Evolutionary conservation across 2,329 filamentous ascomycete genomes (phyloP).

Genomic region (Nemania sp.): DNA sequence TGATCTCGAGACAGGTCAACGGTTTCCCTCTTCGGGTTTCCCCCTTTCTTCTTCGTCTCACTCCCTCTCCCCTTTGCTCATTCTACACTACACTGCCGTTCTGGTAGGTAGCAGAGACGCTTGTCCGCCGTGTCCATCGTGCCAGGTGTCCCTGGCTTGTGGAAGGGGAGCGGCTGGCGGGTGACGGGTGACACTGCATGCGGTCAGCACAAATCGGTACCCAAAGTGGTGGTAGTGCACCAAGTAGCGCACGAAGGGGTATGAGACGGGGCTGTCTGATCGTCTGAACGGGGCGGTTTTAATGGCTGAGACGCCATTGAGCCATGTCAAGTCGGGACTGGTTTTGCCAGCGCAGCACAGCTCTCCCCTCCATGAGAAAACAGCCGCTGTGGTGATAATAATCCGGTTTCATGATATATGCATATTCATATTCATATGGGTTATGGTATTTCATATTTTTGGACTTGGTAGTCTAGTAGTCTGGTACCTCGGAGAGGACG

Average conservation of each 20-base stretch:
- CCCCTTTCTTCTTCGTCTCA: too few relatives aligned
- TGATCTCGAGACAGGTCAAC: background rate
- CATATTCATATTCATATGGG: too few relatives aligned
- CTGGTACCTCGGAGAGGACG: background rate
- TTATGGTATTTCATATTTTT: too few relatives aligned
- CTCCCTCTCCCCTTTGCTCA: too few relatives aligned
- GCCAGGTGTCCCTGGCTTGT: background rate
- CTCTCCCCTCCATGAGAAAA: background rate
- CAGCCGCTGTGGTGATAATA: background rate
- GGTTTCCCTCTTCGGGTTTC: too few relatives aligned
- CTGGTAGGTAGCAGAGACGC: too few relatives aligned
- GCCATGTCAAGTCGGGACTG: background rate
- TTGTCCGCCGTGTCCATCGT: too few relatives aligned
- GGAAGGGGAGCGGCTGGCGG: background rate
- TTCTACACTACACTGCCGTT: too few relatives aligned
- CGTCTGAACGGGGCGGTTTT: background rate
- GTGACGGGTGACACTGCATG: background rate
- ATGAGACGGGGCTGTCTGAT: too few relatives aligned
- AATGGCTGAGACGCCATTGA: slow-evolving; percentile 9
- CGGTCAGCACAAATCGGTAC: background rate
- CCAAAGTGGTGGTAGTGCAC: background rate
- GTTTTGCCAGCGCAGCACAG: slow-evolving; percentile 6
- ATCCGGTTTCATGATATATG: background rate
- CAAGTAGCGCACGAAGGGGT: too few relatives aligned
- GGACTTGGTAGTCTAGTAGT: too few relatives aligned